Base-by-base conservation (phyloP, 345 rosid species). In the Cardamine chenopodiifolia region DNA sequence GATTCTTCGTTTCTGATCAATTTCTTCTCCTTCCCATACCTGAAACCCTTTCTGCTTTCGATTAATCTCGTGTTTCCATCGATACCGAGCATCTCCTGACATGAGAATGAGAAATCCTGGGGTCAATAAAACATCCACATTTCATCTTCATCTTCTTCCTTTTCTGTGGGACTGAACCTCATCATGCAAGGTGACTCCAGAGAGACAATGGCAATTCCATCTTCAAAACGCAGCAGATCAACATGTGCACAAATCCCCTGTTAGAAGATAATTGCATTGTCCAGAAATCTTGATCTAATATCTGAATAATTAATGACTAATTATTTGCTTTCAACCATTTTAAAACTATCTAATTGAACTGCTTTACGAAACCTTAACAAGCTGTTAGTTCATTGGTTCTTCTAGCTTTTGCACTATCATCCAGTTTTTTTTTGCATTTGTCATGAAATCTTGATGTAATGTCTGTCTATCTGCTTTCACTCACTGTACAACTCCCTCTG, bases 161-260 rank as follows among this genome's bases (percentile, higher is more conserved):
- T 78, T 68, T 59, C 76, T 40, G 40, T 83, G 20, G 14, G 78
- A 63, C 81, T 81, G 74, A 94, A 91, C 81, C 88, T 89, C 97
- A 94, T 94, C 72, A 94, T 84, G 18, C 92, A 94, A 1, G 91
- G 75, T 17, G 98, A 94, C 62, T 91, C 97, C 12, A 94, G 81
- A 3, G 98, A 94, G 8, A 94, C 76, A 4, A 94, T 85, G 64
- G 89, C 91, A 28, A 94, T 91, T 70, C 98, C 97, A 72, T 94
- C 96, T 53, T 90, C 97, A 25, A 94, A 91, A 34, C 93, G 90
- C 86, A 91, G 80, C 26, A 94, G 87, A 49, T 94, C 98, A 74
- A 94, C 88, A 77, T 91, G 97, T 3, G 95, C 91, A 81, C 97
- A 91, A 3, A 94, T 94, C 7, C 98, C 98, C 98, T 94, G 83